phyloP scores from a whole-genome alignment of 306 rosid genomes.

The Medicago arabica region DNA sequence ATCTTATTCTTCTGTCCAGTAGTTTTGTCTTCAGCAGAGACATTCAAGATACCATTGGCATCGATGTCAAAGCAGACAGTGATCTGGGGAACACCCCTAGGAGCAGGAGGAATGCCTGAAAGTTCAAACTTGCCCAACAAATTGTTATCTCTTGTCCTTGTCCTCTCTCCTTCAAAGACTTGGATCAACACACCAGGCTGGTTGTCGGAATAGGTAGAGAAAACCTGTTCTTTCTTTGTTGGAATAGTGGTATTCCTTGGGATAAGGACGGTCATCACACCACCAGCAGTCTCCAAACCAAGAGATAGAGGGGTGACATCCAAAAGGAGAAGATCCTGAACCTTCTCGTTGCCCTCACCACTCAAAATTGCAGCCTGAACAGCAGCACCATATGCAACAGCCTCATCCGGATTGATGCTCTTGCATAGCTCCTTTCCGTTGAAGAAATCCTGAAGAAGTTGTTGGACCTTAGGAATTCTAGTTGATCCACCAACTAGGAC shows the following conservation, averaged over 20 bases:
- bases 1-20: conserved; percentile 77
- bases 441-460: conserved; percentile 68
- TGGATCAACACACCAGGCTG: conserved; percentile 83
- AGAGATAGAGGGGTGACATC: conserved; percentile 74
- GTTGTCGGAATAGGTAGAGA: conserved; percentile 70
- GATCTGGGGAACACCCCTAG: conserved; percentile 50
- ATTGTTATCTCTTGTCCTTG: conserved; percentile 59
- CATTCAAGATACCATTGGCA: conserved; percentile 75
- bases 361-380: conserved; percentile 65
- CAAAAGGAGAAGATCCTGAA: conserved; percentile 68
- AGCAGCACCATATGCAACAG: conserved; percentile 75
- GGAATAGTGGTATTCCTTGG: conserved; percentile 77
- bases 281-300: conserved; percentile 78
- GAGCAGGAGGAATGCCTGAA: conserved; percentile 55
- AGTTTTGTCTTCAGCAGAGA: conserved; percentile 72
- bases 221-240: conserved; percentile 70
- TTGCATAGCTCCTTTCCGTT: conserved; percentile 76
- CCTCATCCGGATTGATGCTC: conserved; percentile 74
- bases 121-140: conserved; percentile 53
- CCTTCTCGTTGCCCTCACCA: conserved; percentile 79
- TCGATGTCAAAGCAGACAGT: conserved; percentile 56
- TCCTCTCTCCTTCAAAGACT: conserved; percentile 72
- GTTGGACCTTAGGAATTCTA: conserved; percentile 75
- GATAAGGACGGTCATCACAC: conserved; percentile 72
- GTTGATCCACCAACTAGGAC: conserved; percentile 78